A percentile compares a stretch with the other conserved stretches of the same genome.
Conservation (phyloP, 768 basidiomycete genomes). For the Pholiota conissans region DNA sequence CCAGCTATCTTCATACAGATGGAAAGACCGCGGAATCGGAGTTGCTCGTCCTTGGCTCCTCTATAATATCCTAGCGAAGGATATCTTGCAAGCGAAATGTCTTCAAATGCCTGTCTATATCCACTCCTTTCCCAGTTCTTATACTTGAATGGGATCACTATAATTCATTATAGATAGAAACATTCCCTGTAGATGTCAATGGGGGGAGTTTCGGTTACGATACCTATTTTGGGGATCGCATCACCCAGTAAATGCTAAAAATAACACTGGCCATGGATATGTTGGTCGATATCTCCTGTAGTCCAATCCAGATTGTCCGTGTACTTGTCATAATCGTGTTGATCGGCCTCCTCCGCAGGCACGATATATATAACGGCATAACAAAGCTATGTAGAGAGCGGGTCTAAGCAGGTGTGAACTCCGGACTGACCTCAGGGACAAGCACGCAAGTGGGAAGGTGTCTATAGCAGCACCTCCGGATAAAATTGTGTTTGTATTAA, state of each 20-base stretch:
- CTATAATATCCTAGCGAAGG: too few species aligned
- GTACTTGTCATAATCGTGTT: too few species aligned
- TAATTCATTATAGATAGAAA: neutral
- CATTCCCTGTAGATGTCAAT: neutral
- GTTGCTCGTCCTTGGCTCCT: too few species aligned
- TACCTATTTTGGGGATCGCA: neutral
- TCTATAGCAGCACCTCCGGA: neutral
- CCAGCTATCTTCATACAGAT: neutral
- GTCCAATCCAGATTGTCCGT: too few species aligned
- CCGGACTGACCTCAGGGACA: neutral
- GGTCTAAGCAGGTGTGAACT: too few species aligned
- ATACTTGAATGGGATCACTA: neutral
- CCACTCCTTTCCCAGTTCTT: neutral
- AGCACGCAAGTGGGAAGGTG: neutral
- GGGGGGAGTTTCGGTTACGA: neutral
- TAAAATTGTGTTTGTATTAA: neutral
- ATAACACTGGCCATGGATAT: neutral
- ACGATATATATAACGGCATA: too few species aligned
- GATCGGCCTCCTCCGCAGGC: too few species aligned
- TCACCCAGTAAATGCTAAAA: neutral
- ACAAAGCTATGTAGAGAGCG: too few species aligned
- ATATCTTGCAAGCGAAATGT: neutral
- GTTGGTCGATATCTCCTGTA: too few species aligned
- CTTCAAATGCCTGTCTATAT: neutral
- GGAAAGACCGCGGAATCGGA: too few species aligned